Base-by-base conservation (phyloP, 1,139 yeast genomes). In the Debaryomyces robertsiae region DNA sequence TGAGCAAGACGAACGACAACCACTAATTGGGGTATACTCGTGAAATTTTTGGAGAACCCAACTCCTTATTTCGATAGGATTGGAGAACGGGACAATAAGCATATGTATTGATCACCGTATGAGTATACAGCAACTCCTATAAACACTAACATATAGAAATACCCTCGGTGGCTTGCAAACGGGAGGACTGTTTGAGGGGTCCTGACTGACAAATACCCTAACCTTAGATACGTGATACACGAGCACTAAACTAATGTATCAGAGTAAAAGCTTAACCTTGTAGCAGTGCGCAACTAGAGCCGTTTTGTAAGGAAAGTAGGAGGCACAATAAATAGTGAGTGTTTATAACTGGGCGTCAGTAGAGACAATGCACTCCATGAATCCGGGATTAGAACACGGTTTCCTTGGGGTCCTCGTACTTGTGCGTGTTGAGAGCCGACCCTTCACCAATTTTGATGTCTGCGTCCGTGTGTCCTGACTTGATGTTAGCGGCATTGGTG, bases 381-480 rank as follows among this genome's bases (percentile, higher is more conserved):
- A 7, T 5, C 22, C 7, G n/a, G 11, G 22, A 16, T 19, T 27
- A 35, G 14, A 35, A 28, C 3, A 38, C 32, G 10, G 39, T 40
- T 31, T 36, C 27, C 30, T 40, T 40, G 9, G 42, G 42, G 22
- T 40, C 42, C 24, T 36, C 33, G 24, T 14, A 19, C 13, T 32
- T 24, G 27, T 23, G 32, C 14, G 32, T 29, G 25, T 22, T 17
- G 29, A 35, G 41, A 19, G 44, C 44, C 29, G 44, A 30, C 9
- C 41, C 42, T 9, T 15, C 27, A 10, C 16, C 24, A 6, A 16
- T 19, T 13, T 10, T 19, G 3, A 10, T 19, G 9, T 39, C 42
- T 13, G 27, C 16, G 30, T 57, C 62, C 33, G 57, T 48, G 14
- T 54, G 53, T 14, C 46, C 49, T 18, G 41, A 46, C 29, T 39